Conservation (phyloP, 306 rosid species). For the Castanopsis chinensis region DNA sequence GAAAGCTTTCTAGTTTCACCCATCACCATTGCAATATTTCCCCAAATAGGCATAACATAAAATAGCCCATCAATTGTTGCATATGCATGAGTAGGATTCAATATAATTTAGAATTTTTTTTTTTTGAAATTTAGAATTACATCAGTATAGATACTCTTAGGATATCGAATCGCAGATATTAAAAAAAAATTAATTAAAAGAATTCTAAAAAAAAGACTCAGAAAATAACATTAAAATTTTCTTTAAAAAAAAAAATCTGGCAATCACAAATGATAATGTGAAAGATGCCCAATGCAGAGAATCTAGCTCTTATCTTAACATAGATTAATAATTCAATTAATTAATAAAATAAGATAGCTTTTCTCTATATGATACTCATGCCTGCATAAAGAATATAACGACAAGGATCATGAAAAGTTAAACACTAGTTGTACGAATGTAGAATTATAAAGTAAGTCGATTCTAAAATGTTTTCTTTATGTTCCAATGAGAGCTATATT, state of each 20-base stretch:
- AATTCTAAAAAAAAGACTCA: neutral
- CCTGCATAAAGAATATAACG: constrained; percentile 23
- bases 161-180: neutral
- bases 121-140: no score
- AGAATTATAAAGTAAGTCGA: neutral
- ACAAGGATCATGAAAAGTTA: constrained; percentile 33
- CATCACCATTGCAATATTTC: no score
- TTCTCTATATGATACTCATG: constrained; percentile 17
- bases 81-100: no score
- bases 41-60: no score
- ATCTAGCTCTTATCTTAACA: constrained; percentile 40
- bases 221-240: constrained; percentile 5
- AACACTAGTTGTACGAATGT: neutral
- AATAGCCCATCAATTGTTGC: no score
- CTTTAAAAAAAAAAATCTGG: constrained; percentile 1
- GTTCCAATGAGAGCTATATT: constrained; percentile 5
- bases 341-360: neutral
- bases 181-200: neutral
- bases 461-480: neutral
- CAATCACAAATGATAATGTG: constrained; percentile 17
- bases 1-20: no score
- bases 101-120: no score
- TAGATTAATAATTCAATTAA: constrained; percentile 22
- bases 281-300: constrained; percentile 33
- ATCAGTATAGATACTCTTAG: neutral